Conservation (phyloP, 192 early-diverging fungal species). For the Umbelopsis sp. region DNA sequence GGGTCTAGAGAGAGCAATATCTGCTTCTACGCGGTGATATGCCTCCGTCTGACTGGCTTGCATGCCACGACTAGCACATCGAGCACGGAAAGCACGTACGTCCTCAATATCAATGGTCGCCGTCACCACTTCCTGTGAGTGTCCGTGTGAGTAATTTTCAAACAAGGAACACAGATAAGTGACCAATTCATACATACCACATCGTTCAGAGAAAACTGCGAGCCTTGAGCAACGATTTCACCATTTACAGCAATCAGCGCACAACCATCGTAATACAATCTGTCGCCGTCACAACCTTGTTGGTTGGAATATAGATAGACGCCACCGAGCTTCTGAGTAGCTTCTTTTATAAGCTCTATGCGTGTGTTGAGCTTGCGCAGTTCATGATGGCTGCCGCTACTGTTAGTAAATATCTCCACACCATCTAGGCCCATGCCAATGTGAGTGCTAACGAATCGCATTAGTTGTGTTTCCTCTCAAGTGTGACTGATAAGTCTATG, state of each 20-base stretch:
- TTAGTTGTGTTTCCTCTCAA: background rate
- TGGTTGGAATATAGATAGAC: conserved; percentile 97
- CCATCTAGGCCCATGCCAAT: conserved; percentile 92
- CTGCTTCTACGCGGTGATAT: conserved; percentile 72
- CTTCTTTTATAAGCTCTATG: conserved; percentile 86
- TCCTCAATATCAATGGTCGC: conserved; percentile 92
- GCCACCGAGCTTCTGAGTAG: conserved; percentile 92
- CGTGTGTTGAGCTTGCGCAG: conserved; percentile 87
- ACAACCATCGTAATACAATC: conserved; percentile 96
- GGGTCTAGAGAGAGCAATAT: conserved; percentile 54
- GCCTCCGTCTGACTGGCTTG: conserved; percentile 68
- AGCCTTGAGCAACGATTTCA: conserved; percentile 81
- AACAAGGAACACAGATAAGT: too few relatives aligned
- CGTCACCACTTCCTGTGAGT: conserved; percentile 77
- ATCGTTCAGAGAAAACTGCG: conserved; percentile 92
- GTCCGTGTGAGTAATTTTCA: background rate
- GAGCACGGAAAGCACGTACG: conserved; percentile 79
- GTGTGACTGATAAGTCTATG: background rate
- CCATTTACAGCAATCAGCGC: conserved; percentile 92
- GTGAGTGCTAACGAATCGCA: conserved; percentile 72
- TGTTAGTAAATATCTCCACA: conserved; percentile 96
- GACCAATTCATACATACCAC: conserved; percentile 58
- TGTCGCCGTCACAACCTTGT: conserved; percentile 97
- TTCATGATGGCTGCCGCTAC: conserved; percentile 96
- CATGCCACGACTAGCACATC: conserved; percentile 71